These are phyloP conservation scores for Carallia brachiata DNA, from an alignment of 345 rosid species.

Conservation along the genomic window DNA sequence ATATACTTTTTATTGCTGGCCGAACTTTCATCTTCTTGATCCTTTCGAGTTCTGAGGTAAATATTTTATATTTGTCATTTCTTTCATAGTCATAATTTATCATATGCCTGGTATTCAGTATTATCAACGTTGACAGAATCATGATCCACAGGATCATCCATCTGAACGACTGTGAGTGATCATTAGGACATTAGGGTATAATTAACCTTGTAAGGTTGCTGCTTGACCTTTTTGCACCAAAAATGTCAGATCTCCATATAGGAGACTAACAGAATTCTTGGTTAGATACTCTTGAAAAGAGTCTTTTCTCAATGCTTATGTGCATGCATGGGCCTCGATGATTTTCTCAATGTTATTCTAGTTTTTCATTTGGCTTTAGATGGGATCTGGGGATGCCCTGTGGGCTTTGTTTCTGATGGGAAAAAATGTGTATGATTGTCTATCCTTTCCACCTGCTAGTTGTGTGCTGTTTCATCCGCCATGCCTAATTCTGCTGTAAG, in stretches of 20 bases:
- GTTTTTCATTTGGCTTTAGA: too few relatives aligned
- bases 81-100: conserved; percentile 15
- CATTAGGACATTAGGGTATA: background rate
- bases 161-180: background rate
- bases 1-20: background rate
- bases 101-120: too few relatives aligned
- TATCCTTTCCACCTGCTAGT: background rate
- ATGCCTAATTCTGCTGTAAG: conserved; percentile 1
- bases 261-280: conserved; percentile 3
- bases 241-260: conserved; percentile 6
- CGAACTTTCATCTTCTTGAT: conserved; percentile 17
- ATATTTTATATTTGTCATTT: conserved; percentile 16
- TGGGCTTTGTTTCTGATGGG: too few relatives aligned
- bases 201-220: conserved; percentile 7
- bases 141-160: background rate
- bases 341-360: conserved; percentile 9
- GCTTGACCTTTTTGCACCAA: conserved; percentile 6
- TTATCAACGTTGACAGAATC: background rate
- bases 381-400: too few relatives aligned
- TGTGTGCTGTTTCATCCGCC: background rate
- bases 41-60: conserved; percentile 38
- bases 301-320: background rate
- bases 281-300: conserved; percentile 4
- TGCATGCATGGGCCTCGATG: conserved; percentile 4
- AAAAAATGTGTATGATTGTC: too few relatives aligned